Base-by-base conservation (phyloP, 2,329 filamentous ascomycete species). In the Microdochium paspali region DNA sequence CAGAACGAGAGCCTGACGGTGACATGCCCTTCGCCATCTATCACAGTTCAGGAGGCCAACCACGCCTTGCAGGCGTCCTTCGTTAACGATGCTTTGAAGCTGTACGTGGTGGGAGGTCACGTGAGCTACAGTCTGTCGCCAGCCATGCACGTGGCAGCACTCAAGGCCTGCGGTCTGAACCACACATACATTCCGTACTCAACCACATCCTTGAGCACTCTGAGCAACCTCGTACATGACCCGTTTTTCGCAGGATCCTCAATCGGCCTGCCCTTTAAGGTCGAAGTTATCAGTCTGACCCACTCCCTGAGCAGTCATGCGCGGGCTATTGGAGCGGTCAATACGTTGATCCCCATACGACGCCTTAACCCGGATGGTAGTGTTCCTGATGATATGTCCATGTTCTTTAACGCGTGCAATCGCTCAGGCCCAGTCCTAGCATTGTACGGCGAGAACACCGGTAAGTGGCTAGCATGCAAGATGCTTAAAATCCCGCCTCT, bases 371-470 rank as follows among this genome's bases (percentile, higher is more conserved):
- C 70, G 1, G 76, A 82, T 48, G 77, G 77, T 1, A 73, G 69
- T 30, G 73, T 81, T 0, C 76, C 80, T 1, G 70, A 74, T 25
- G 77, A 78, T 4, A 40, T 40, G 35, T 72, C 72, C 1, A 63
- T 79, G 9, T 64, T 73, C 18, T 71, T 73, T 50, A 65, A 67
- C n/a, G 73, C 78, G 50, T 71, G 79, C 47, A 83, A 83, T 51
- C 73, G 79, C 40, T 74, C 81, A 1, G 85, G 85, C 0, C 77
- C 80, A 0, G 77, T 88, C 6, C 76, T 77, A 51, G 84, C 82
- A 0, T 69, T 90, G 0, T 87, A 88, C 52, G 87, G 85, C 1
- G 85, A 90, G 49, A 90, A 90, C 50, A 90, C 85, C 0, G 35
- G 35, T 40, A 21, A 40, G 35, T 40, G 9, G 18, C 9, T 30